Base-by-base conservation (phyloP, 352 stramenopile species). In the Lagenidium sp. region DNA sequence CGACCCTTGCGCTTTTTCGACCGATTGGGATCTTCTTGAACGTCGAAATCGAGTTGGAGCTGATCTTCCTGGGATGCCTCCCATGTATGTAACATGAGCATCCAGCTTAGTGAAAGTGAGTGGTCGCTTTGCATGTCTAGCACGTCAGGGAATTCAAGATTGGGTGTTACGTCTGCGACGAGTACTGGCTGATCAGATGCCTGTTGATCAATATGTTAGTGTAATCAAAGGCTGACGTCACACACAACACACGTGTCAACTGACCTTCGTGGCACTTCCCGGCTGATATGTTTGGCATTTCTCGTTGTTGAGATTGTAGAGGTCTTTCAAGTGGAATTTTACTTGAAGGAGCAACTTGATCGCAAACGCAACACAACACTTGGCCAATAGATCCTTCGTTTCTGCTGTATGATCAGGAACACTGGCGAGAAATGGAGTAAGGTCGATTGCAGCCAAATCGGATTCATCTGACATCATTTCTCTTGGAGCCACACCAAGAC, bases 221-320 rank as follows among this genome's bases (percentile, higher is more conserved):
- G 29, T 35, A 20, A 43, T 42, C 29, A 3, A 50, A 20, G 16
- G 21, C 7, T 15, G 8, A 35, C 19, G 16, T 52, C 30, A 59
- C 35, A 44, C 15, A 31, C 26, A 15, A 31, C 36, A 25, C 6
- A n/a, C 13, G 4, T 13, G n/a, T 13, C 44, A 22, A 46, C 66
- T 38, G 39, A 70, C 53, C 65, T 76, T 84, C 3, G 57, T 65
- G 12, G 63, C 42, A 19, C 50, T 50, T 7, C 62, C 57, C n/a
- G 79, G 80, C 36, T 83, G 72, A 38, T 86, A 94, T 24, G 72
- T 90, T 38, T 84, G 68, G 46, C 81, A 94, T 39, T 74, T 85
- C 30, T 89, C 81, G 47, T 87, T 77, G 31, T 85, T 66, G 24
- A 94, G 54, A 0, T 47, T 30, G 36, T 88, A 94, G 24, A 72